phyloP scores from a whole-genome alignment of 2,329 filamentous ascomycete species.

The Sclerotinia sclerotiorum region DNA sequence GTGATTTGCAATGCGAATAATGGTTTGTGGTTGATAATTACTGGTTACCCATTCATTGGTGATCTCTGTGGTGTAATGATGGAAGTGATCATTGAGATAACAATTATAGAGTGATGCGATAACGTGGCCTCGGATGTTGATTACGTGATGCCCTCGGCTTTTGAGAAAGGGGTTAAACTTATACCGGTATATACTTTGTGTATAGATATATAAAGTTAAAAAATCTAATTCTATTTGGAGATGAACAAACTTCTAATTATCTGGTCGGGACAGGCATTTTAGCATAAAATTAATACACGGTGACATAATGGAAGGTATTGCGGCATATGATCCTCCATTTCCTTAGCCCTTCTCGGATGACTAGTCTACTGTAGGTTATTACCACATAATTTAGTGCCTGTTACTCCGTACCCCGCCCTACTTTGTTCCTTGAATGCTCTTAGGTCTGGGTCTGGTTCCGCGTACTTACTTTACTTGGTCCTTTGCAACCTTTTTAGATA shows the following conservation, averaged over 20 bases:
- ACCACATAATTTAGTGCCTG: too few relatives aligned
- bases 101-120: background rate
- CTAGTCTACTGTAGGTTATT: too few relatives aligned
- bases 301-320: background rate
- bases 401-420: background rate
- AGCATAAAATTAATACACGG: background rate
- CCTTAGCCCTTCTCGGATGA: background rate
- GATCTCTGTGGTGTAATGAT: background rate
- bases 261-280: too few relatives aligned
- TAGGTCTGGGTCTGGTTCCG: too few relatives aligned
- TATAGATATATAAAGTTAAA: background rate
- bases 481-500: background rate
- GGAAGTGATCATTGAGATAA: slow-evolving; percentile 5
- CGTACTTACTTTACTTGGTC: background rate
- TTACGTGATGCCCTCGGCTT: background rate
- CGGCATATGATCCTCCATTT: background rate
- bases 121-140: slow-evolving; percentile 3
- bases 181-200: too few relatives aligned
- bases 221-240: background rate
- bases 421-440: background rate
- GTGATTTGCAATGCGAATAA: background rate
- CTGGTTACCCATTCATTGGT: background rate
- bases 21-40: background rate
- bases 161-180: too few relatives aligned
- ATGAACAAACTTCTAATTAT: background rate